Percentiles rank a stretch among this genome's conserved stretches.
phyloP scores from a whole-genome alignment of 2,329 filamentous ascomycete species.

The Fusarium sp. region DNA sequence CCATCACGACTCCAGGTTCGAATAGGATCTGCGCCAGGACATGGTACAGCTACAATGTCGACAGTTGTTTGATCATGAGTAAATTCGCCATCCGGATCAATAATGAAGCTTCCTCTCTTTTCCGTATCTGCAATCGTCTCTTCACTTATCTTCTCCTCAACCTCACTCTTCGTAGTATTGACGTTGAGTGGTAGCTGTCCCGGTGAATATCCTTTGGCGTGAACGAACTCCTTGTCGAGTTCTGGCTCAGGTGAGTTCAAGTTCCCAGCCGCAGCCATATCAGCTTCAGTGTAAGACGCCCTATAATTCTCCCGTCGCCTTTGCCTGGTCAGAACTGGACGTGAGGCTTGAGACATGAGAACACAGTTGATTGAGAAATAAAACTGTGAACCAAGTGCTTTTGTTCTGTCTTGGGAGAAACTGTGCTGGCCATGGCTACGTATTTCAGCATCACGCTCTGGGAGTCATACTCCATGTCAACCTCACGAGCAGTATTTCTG shows the following conservation, averaged over 20 bases:
- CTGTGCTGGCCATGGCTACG: neutral
- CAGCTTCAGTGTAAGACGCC: conserved; percentile 2
- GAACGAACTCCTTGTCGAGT: conserved; percentile 44
- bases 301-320: conserved; percentile 30
- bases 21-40: conserved; percentile 65
- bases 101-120: conserved; percentile 46
- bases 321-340: conserved; percentile 15
- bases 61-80: conserved; percentile 66
- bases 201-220: conserved; percentile 47
- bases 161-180: conserved; percentile 23
- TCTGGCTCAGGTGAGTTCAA: conserved; percentile 19
- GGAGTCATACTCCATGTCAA: conserved; percentile 21
- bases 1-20: conserved; percentile 66
- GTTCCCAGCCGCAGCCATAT: conserved; percentile 38
- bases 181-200: conserved; percentile 40
- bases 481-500: conserved; percentile 33
- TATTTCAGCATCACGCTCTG: conserved; percentile 1
- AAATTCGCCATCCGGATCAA: conserved; percentile 53
- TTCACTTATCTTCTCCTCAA: neutral
- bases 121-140: conserved; percentile 8
- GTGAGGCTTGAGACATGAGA: conserved; percentile 36
- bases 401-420: neutral
- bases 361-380: conserved; percentile 1
- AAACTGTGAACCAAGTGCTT: neutral
- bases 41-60: conserved; percentile 67